Evolutionary conservation across 75 land plant genomes (phyloP), one percentile per base, ranked within the genome.

Genomic region (Sequoiadendron giganteum): DNA sequence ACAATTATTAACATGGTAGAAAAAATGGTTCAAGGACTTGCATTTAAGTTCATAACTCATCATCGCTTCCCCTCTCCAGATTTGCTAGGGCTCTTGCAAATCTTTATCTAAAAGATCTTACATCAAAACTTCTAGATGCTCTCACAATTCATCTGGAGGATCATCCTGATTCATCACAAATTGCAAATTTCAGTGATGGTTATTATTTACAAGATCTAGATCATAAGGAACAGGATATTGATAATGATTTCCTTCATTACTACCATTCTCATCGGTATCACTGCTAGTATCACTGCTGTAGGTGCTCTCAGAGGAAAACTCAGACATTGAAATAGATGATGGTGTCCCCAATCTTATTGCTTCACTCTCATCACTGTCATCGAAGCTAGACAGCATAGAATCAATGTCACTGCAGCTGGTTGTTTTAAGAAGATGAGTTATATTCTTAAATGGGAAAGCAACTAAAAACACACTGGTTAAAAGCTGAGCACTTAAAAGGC

Each of bases 351-450:
- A 48, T 78, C 86, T 86, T 13, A 89, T 85, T 40, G 93, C 91
- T 65, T 85, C 86, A 89, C 93, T 93, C 34, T 84, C 54, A 25
- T 91, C 92, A 77, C 92, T 90, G 48, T 89, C 90, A 28, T 78
- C 30, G 52, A 89, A 92, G 49, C 89, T 88, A 18, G 90, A 91
- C 54, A 72, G 79, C 88, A 91, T 82, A 36, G 85, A 89, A n/a
- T 94, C 95, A 84, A 88, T 87, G 25, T 93, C 93, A 39, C 89
- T 68, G 89, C 90, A 91, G 80, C 94, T 91, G 90, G 82, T 80
- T 21, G 19, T 39, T 52, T 18, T 13, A 45, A 30, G 68, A 15
- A n/a, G n/a, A 43, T 43, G 39, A 49, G 70, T 47, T 47, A 39
- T 55, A 85, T 38, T 18, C 18, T 32, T 86, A 25, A 42, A 30